Evolutionary conservation across 2,329 filamentous ascomycete genomes (phyloP).

Genomic region (Aspergillus sp.): DNA sequence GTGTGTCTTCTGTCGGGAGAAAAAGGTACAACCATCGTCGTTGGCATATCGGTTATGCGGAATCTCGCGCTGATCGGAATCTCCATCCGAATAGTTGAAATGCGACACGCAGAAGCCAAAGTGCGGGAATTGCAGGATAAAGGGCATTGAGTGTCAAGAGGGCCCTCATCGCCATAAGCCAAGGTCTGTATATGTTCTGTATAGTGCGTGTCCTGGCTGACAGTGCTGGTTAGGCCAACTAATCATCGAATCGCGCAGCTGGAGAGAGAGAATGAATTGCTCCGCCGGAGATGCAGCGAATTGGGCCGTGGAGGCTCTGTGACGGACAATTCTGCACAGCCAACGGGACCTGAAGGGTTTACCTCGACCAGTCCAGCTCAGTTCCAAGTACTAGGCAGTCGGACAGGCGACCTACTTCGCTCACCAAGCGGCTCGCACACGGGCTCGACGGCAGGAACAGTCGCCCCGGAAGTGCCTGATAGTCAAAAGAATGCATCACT

Average conservation of each 20-base stretch:
- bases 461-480: slow-evolving; percentile 12
- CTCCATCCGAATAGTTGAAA: slow-evolving; percentile 41
- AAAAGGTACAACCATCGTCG: slow-evolving; percentile 27
- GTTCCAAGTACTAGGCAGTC: no score
- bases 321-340: no score
- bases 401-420: no score
- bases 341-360: no score
- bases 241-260: no score
- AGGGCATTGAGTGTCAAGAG: slow-evolving; percentile 47
- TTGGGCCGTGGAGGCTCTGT: no score
- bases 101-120: slow-evolving; percentile 48
- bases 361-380: no score
- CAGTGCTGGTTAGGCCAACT: no score
- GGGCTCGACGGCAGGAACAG: slow-evolving; percentile 21
- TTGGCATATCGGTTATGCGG: no score
- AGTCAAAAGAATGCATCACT: no score
- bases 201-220: background rate
- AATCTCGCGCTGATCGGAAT: background rate
- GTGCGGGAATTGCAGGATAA: slow-evolving; percentile 49
- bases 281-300: no score
- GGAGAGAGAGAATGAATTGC: no score
- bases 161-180: slow-evolving; percentile 33
- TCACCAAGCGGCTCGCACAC: background rate
- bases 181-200: slow-evolving; percentile 12
- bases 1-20: slow-evolving; percentile 38